Evolutionary conservation across 2,329 filamentous ascomycete genomes (phyloP).

Genomic region (Diaporthe capsici): DNA sequence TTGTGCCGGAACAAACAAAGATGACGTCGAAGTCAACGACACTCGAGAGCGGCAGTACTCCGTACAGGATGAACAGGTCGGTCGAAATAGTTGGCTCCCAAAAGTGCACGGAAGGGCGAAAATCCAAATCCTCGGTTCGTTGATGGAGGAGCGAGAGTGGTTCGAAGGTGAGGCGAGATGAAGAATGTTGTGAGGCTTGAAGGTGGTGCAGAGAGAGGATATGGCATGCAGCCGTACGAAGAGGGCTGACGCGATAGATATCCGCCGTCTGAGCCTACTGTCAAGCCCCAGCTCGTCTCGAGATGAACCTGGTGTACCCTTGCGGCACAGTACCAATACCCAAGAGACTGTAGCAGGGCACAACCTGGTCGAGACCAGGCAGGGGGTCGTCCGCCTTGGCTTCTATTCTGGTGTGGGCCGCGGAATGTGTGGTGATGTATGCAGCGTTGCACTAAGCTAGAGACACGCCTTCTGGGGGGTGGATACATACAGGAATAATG

Average conservation of each 20-base stretch:
- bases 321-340: conserved; percentile 33
- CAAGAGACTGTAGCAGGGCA: conserved; percentile 15
- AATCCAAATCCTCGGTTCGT: conserved; percentile 34
- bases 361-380: conserved; percentile 10
- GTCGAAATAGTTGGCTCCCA: conserved; percentile 26
- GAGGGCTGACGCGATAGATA: conserved; percentile 35
- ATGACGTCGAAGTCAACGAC: conserved; percentile 66
- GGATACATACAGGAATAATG: background rate
- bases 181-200: conserved; percentile 30
- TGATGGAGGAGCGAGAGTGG: conserved; percentile 26
- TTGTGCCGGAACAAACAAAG: conserved; percentile 46
- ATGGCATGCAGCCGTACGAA: conserved; percentile 35
- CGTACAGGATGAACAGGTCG: conserved; percentile 42
- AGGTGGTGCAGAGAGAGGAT: conserved; percentile 38
- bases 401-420: conserved; percentile 32
- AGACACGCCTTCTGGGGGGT: background rate
- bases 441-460: background rate
- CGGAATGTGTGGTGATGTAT: conserved; percentile 24
- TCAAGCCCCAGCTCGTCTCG: conserved; percentile 33
- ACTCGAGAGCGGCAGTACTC: conserved; percentile 51
- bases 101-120: conserved; percentile 3
- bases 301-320: conserved; percentile 30
- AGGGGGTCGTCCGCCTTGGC: conserved; percentile 34
- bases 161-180: conserved; percentile 36
- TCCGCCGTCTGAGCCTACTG: conserved; percentile 23